Base-by-base conservation (phyloP, 2,329 filamentous ascomycete genomes). In the Beauveria brongniartii region DNA sequence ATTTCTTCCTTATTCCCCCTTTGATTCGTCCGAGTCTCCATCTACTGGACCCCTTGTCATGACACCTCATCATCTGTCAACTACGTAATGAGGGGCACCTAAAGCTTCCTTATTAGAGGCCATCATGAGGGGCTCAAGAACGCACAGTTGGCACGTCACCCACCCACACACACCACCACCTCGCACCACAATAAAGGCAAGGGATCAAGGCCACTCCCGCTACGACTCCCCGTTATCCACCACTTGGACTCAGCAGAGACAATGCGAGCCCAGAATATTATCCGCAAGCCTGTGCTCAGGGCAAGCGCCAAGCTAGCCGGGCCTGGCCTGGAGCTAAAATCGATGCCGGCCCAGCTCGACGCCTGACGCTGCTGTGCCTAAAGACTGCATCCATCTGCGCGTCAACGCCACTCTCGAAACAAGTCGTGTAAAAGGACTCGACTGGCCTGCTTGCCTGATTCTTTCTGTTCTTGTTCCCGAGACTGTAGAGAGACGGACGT, bases 391-490 rank as follows among this genome's bases (percentile, higher is more conserved):
- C 16, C 20, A 37, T 57, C 22, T 57, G 55, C 55, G 44, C 44
- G 20, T 57, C 55, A 57, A 57, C 55, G 43, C 55, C 55, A 57
- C 55, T 9, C 30, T 18, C 22, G 12, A 5, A 14, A 22, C 43
- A 20, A 9, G 30, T 47, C 41, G 54, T 56, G 54, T 56, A 56
- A 56, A 56, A 56, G 43, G 54, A 56, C 54, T 46, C 54, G 41
- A 56, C 41, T 14, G 41, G 43, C 54, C 43, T 24, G 28, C 9
- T 46, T 22, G 12, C 34, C 14, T 37, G 3, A 1, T 37, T 37
- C 30, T 34, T 34, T 4, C 5, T 37, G 10, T 30, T 22, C 41
- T 28, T 24, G n/a, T 28, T 37, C 28, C 41, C 8, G 12, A n/a
- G 8, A 46, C n/a, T 12, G 14, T 57, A 40, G n/a, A 26, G 20